These are phyloP conservation scores for Sarcodon sp. DNA, from an alignment of 768 basidiomycete genomes.

Conservation along the genomic window DNA sequence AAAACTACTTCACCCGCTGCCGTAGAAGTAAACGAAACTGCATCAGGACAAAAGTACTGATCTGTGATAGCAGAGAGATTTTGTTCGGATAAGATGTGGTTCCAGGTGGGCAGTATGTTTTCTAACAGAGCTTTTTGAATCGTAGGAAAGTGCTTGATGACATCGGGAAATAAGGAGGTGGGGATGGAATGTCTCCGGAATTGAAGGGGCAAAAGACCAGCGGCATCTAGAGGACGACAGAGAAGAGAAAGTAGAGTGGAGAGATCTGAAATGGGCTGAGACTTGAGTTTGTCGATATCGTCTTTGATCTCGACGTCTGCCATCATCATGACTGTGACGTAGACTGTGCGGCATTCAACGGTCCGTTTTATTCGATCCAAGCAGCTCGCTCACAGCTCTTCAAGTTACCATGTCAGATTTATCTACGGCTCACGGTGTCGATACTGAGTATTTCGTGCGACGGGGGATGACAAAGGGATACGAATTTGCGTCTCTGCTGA, in stretches of 20 bases:
- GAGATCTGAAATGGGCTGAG: slow-evolving; percentile 27
- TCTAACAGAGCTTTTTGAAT: slow-evolving; percentile 59
- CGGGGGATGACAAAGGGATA: slow-evolving; percentile 57
- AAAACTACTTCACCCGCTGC: slow-evolving; percentile 41
- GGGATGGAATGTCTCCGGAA: slow-evolving; percentile 28
- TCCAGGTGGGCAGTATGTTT: slow-evolving; percentile 62
- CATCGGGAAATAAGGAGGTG: slow-evolving; percentile 12
- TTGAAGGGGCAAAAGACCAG: slow-evolving; percentile 47
- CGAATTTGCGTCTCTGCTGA: slow-evolving; percentile 48
- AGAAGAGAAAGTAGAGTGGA: slow-evolving; percentile 42
- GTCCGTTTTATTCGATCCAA: neutral
- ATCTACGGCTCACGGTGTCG: slow-evolving; percentile 29
- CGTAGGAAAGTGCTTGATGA: slow-evolving; percentile 26
- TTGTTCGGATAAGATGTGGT: slow-evolving; percentile 35
- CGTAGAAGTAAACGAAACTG: slow-evolving; percentile 35
- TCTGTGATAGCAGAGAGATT: slow-evolving; percentile 32
- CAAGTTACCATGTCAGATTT: slow-evolving; percentile 9
- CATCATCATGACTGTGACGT: neutral
- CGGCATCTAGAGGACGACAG: slow-evolving; percentile 39
- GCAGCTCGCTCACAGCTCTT: neutral
- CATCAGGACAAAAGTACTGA: slow-evolving; percentile 66
- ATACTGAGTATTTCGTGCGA: slow-evolving; percentile 55
- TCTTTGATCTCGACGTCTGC: slow-evolving; percentile 14
- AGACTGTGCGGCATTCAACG: neutral
- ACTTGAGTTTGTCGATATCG: slow-evolving; percentile 13